phyloP scores from a whole-genome alignment of 140 eudicot genomes.

The Ambrosia hybrid region DNA sequence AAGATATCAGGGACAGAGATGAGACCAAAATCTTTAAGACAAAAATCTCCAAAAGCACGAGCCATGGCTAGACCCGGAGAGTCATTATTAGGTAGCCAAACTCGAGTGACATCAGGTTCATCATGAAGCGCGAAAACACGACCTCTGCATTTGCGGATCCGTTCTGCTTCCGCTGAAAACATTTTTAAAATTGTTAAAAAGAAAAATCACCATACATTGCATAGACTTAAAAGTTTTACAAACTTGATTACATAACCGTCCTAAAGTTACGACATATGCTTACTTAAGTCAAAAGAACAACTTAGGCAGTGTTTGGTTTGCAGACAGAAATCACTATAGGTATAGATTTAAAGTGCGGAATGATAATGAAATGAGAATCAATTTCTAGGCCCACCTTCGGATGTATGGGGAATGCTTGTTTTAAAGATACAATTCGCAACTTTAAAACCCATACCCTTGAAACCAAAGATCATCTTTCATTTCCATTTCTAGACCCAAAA shows the following conservation, averaged over 20 bases:
- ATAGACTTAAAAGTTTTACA: not conserved
- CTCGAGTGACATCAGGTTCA: constrained; percentile 88
- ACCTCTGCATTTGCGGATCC: constrained; percentile 84
- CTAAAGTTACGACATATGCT: not conserved
- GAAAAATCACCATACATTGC: not conserved
- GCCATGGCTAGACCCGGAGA: constrained; percentile 99
- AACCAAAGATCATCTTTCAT: too few species aligned
- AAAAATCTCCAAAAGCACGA: constrained; percentile 94
- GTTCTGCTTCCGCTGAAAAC: constrained; percentile 76
- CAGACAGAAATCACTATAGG: too few species aligned
- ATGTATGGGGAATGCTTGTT: too few species aligned
- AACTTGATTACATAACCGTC: not conserved
- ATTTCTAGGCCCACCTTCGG: too few species aligned
- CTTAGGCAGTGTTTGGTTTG: too few species aligned
- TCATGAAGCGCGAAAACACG: constrained; percentile 89
- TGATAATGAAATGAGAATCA: too few species aligned
- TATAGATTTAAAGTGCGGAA: too few species aligned
- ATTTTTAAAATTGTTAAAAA: not conserved
- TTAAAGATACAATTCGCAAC: too few species aligned
- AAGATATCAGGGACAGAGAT: constrained; percentile 82
- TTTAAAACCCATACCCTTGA: too few species aligned
- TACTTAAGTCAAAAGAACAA: not conserved
- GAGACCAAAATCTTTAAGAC: constrained; percentile 89
- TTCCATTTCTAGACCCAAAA: too few species aligned
- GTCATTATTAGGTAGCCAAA: constrained; percentile 83